A percentile compares a stretch with the other conserved stretches of the same genome.
Evolutionary conservation across 2,329 filamentous ascomycete genomes (phyloP).

Genomic region (Pestalotiopsis sp.): DNA sequence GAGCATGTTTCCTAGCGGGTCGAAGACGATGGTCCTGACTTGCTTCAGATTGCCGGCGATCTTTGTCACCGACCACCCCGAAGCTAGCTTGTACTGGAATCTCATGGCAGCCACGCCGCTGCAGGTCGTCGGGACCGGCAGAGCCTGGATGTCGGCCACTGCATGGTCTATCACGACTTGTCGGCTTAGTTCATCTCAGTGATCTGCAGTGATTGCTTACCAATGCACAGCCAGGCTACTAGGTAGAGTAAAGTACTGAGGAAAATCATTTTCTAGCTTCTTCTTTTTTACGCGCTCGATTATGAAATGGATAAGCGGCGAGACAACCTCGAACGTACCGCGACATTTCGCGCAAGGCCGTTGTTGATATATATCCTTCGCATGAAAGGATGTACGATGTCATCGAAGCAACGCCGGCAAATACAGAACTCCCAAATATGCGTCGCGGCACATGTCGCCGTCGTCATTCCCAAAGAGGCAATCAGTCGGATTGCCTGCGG

Average conservation of each 20-base stretch:
- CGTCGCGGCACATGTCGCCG: background rate
- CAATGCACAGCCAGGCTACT: background rate
- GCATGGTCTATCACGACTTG: constrained; percentile 13
- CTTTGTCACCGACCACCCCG: constrained; percentile 35
- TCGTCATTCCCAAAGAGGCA: background rate
- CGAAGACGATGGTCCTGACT: constrained; percentile 27
- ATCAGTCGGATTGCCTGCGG: background rate
- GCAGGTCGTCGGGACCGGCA: constrained; percentile 37
- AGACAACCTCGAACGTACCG: background rate
- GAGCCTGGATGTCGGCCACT: constrained; percentile 19
- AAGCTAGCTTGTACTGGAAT: constrained; percentile 34
- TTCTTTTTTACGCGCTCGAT: background rate
- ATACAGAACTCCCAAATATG: background rate
- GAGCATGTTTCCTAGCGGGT: constrained; percentile 29
- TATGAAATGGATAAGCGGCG: background rate
- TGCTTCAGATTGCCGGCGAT: constrained; percentile 24
- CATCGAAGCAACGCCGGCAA: background rate
- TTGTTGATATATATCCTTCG: background rate
- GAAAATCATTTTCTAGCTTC: background rate
- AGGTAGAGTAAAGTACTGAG: background rate
- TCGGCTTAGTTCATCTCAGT: background rate
- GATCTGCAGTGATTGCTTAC: background rate
- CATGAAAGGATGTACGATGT: background rate
- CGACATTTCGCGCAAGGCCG: background rate
- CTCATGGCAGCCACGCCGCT: constrained; percentile 34